phyloP scores from a whole-genome alignment of 1,284 basidiomycete species.

The Abortiporus biennis region DNA sequence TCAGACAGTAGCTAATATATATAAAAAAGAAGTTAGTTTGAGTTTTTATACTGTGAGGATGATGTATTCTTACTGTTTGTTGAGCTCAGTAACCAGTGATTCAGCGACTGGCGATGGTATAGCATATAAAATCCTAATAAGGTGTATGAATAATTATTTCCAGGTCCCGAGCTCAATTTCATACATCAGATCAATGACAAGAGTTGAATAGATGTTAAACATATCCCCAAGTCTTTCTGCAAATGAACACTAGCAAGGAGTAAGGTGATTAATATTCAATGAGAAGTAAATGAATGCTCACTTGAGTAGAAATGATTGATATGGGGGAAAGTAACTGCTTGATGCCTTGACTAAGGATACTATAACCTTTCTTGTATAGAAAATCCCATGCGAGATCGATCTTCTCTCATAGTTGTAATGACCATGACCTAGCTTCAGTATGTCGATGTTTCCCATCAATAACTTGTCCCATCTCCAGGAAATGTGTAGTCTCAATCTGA shows the following conservation, averaged over 20 bases:
- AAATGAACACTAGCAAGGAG: conserved; percentile 3
- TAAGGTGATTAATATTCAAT: not conserved
- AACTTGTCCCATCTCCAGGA: conserved; percentile 1
- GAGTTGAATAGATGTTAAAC: conserved; percentile 14
- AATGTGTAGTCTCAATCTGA: conserved; percentile 7
- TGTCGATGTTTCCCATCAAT: not conserved
- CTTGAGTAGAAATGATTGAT: conserved; percentile 1
- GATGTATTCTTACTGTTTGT: too few species aligned
- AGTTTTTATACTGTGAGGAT: too few species aligned
- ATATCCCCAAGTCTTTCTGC: not conserved
- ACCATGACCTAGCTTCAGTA: not conserved
- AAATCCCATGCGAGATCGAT: not conserved
- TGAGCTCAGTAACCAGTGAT: too few species aligned
- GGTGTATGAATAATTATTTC: conserved; percentile 24
- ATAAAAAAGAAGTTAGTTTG: too few species aligned
- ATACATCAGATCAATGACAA: conserved; percentile 24
- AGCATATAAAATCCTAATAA: conserved; percentile 19
- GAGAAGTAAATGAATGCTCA: not conserved
- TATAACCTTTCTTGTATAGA: conserved; percentile 1
- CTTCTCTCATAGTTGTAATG: not conserved
- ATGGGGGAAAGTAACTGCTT: not conserved
- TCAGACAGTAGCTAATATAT: conserved; percentile 14
- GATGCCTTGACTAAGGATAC: not conserved
- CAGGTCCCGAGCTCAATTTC: conserved; percentile 26
- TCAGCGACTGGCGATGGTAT: not conserved